Evolutionary conservation across 164 flowering plant genomes (phyloP).

Genomic region (Chimonanthus salicifolius): DNA sequence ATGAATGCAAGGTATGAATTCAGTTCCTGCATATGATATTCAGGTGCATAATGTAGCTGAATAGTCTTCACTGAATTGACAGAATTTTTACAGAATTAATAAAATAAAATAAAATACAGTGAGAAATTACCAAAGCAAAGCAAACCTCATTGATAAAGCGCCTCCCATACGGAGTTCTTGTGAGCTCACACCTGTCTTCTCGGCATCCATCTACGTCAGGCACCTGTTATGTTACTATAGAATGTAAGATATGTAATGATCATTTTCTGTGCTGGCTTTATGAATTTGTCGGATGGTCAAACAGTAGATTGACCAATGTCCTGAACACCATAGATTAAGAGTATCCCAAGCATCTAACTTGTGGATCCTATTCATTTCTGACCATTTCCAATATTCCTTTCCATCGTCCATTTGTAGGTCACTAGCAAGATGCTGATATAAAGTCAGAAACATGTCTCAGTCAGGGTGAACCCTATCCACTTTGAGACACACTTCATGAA

Average conservation of each 20-base stretch:
- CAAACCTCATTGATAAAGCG: constrained; percentile 68
- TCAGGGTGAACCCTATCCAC: background rate
- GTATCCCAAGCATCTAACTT: background rate
- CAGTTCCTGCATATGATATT: constrained; percentile 52
- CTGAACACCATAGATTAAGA: background rate
- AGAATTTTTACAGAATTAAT: background rate
- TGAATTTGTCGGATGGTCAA: too few relatives aligned
- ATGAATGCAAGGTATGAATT: constrained; percentile 69
- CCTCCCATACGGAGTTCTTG: constrained; percentile 89
- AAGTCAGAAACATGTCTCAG: background rate
- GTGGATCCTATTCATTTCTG: background rate
- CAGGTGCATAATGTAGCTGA: background rate
- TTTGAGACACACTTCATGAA: background rate
- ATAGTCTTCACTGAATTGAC: background rate
- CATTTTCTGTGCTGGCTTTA: background rate
- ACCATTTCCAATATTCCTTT: background rate
- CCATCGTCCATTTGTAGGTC: background rate
- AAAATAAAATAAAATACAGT: background rate
- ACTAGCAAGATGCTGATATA: background rate
- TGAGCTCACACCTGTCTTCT: constrained; percentile 63
- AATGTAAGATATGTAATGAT: background rate
- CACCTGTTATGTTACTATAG: constrained; percentile 36
- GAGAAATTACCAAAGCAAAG: background rate
- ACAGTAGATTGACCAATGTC: background rate
- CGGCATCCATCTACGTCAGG: constrained; percentile 78